Base-by-base conservation (phyloP, 257 asterid species). In the Gynochthodes officinalis region DNA sequence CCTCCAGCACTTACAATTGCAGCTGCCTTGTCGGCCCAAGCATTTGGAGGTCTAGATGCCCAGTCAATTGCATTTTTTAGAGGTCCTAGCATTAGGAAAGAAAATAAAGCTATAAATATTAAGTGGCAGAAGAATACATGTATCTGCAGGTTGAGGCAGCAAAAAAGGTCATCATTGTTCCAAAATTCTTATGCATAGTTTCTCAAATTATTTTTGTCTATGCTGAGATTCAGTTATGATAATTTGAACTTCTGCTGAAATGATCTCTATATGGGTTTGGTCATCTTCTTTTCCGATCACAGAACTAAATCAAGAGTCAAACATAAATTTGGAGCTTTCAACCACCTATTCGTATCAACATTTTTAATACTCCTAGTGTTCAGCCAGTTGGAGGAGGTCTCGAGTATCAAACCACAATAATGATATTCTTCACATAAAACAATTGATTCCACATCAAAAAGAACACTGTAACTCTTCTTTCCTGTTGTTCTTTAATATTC, bases 21-120 rank as follows among this genome's bases (percentile, higher is more conserved):
- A n/a, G 95, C 97, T 1, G 91, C 78, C 82, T 93, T 93, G 64
- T 83, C 86, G 5, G 86, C 96, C 96, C 97, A 93, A 13, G 80
- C 90, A 65, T 90, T 93, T 7, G 96, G 97, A 18, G 96, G 87
- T 75, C 97, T 79, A 0, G 98, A 93, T 43, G 92, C 97, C 98
- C 98, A 93, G 76, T 93, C 98, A 65, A 93, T 70, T 1, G 97
- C 97, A 69, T 93, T 93, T 75, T 93, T 93, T 73, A 93, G 73
- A 2, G 97, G 98, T 43, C 85, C 98, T 92, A 55, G 27, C 50
- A 57, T 37, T 43, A 30, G n/a, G n/a, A 42, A 23, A 70, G 28
- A 67, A 32, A 44, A 23, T 25, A 12, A 23, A 63, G 55, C n/a
- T n/a, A n/a, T n/a, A 23, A 53, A 33, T n/a, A 15, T 5, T 15